A percentile compares a stretch with the other conserved stretches of the same genome.
Evolutionary conservation across 345 rosid species (phyloP).

Genomic region (Camelina sativa): DNA sequence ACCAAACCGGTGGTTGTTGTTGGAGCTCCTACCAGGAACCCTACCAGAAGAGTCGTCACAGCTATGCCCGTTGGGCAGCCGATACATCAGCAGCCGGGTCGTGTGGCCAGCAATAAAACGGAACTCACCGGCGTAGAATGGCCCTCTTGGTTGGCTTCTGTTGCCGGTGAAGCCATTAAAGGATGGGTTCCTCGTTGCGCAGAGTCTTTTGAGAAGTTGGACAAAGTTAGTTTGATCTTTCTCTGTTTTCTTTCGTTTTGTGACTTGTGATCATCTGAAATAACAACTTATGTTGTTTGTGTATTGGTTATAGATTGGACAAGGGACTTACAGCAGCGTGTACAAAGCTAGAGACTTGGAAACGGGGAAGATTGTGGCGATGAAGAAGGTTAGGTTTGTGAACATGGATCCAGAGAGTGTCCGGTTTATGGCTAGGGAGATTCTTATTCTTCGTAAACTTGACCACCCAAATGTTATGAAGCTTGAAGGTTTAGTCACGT

Average conservation of each 20-base stretch:
- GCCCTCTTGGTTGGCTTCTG: conserved; percentile 48
- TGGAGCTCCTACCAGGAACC: conserved; percentile 36
- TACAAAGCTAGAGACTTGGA: conserved; percentile 83
- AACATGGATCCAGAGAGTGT: conserved; percentile 85
- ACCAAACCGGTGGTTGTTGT: conserved; percentile 21
- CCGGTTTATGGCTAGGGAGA: conserved; percentile 95
- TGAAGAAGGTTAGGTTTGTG: conserved; percentile 88
- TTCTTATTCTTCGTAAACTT: conserved; percentile 65
- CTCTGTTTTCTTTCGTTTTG: not conserved
- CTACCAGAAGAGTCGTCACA: conserved; percentile 26
- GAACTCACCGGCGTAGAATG: conserved; percentile 29
- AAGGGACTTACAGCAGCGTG: conserved; percentile 93
- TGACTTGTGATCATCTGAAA: not conserved
- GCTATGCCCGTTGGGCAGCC: conserved; percentile 37
- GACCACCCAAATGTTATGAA: conserved; percentile 85
- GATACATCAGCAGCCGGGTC: not conserved
- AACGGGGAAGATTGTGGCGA: conserved; percentile 72
- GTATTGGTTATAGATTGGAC: conserved; percentile 60
- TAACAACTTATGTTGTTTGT: conserved; percentile 6
- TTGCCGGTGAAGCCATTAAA: conserved; percentile 46
- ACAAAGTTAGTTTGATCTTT: conserved; percentile 35
- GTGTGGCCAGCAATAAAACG: conserved; percentile 17
- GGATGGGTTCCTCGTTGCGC: conserved; percentile 48
- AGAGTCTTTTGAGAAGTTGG: conserved; percentile 44
- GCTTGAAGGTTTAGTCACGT: conserved; percentile 84